Conservation (phyloP, 805 yeast genomes). For the Hanseniaspora singularis region DNA sequence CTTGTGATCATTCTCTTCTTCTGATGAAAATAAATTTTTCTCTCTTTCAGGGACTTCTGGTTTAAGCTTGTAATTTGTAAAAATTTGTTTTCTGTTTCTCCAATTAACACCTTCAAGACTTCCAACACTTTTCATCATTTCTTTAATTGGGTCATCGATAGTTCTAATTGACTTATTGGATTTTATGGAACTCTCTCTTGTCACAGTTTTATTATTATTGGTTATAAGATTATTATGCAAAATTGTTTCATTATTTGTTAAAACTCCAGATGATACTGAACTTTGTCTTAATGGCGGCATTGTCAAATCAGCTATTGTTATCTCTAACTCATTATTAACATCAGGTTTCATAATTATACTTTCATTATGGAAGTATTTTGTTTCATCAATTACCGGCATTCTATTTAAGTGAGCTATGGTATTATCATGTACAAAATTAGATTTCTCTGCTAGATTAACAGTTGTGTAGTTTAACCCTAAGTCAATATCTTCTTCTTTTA, state of each 20-base stretch:
- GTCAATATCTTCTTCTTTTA: not conserved
- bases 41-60: conserved; percentile 12
- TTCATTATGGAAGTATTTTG: not conserved
- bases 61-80: not conserved
- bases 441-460: not conserved
- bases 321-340: not conserved
- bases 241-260: not conserved
- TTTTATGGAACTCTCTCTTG: not conserved
- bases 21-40: conserved; percentile 2
- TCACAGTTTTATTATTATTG: not conserved
- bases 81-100: conserved; percentile 11
- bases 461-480: conserved; percentile 1
- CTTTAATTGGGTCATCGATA: not conserved
- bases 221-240: not conserved
- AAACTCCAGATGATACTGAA: conserved; percentile 4
- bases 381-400: not conserved
- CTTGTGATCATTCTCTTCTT: conserved; percentile 4
- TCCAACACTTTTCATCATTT: conserved; percentile 13
- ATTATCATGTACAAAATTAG: not conserved
- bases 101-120: conserved; percentile 13
- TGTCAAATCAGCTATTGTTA: not conserved
- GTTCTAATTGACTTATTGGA: not conserved
- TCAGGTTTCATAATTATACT: not conserved
- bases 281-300: conserved; percentile 11
- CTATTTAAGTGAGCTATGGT: not conserved